These are phyloP conservation scores for Candolleomyces efflorescens DNA, from an alignment of 768 basidiomycete species.

Conservation along the genomic window DNA sequence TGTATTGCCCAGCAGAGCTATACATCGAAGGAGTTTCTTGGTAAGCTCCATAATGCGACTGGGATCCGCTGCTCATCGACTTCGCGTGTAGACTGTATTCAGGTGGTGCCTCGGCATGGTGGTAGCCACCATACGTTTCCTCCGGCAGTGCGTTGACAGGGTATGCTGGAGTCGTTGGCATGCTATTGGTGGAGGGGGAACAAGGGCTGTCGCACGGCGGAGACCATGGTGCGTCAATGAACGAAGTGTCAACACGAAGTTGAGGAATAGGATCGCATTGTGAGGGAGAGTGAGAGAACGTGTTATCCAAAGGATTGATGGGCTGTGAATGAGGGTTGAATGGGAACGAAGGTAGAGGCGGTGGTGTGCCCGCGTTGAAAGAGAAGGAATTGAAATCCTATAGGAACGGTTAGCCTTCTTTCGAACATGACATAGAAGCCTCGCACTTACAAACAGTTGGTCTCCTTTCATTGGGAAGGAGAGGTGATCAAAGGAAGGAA, in stretches of 20 bases:
- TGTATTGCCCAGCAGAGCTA: background rate
- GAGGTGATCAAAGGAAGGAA: constrained; percentile 6
- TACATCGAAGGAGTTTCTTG: background rate
- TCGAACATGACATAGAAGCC: background rate
- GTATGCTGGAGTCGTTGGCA: constrained; percentile 8
- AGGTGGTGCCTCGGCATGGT: background rate
- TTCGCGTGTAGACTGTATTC: background rate
- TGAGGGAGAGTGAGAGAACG: constrained; percentile 5
- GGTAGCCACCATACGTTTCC: background rate
- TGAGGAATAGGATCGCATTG: background rate
- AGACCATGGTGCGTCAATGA: background rate
- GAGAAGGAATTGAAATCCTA: constrained; percentile 10
- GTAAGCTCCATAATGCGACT: background rate
- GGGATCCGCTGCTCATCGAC: background rate
- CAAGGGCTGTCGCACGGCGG: constrained; percentile 2
- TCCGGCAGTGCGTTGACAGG: background rate
- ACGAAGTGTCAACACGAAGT: background rate
- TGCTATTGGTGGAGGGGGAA: constrained; percentile 7
- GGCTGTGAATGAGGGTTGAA: constrained; percentile 7
- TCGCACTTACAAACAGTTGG: constrained; percentile 1
- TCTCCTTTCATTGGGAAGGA: background rate
- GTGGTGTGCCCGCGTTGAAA: constrained; percentile 1
- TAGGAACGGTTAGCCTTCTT: background rate
- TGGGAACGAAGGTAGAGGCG: constrained; percentile 1
- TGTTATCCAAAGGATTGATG: constrained; percentile 7